Percentiles rank a stretch among this genome's conserved stretches.
phyloP scores from a whole-genome alignment of 2,329 filamentous ascomycete species.

The Sporothrix mexicana region DNA sequence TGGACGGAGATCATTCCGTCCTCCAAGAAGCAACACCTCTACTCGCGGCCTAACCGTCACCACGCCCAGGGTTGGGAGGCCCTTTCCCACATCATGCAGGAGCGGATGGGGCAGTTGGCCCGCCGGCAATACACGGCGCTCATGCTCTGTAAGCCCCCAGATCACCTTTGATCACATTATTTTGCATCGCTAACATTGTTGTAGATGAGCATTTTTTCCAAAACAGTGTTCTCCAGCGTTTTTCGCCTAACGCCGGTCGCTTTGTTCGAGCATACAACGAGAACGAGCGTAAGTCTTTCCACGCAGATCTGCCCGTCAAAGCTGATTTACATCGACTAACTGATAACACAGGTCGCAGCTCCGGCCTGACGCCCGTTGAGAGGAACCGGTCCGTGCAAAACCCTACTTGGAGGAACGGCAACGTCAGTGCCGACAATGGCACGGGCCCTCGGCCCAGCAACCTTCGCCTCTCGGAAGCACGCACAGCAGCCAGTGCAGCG shows the following conservation, averaged over 20 bases:
- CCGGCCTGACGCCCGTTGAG: background rate
- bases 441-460: background rate
- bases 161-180: background rate
- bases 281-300: conserved; percentile 31
- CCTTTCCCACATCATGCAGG: conserved; percentile 37
- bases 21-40: conserved; percentile 41
- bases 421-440: background rate
- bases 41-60: conserved; percentile 27
- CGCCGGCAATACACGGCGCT: conserved; percentile 42
- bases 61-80: conserved; percentile 39
- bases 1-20: conserved; percentile 48
- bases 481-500: background rate
- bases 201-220: conserved; percentile 46
- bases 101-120: conserved; percentile 36
- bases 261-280: conserved; percentile 35
- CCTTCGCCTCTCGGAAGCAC: background rate
- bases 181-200: background rate
- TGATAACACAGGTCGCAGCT: background rate
- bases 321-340: background rate
- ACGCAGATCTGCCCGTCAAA: background rate
- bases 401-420: background rate
- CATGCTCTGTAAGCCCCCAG: conserved; percentile 41
- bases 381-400: background rate
- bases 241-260: conserved; percentile 40
- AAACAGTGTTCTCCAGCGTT: conserved; percentile 40